Conservation (phyloP, 768 basidiomycete species). For the Boletellus sp. region DNA sequence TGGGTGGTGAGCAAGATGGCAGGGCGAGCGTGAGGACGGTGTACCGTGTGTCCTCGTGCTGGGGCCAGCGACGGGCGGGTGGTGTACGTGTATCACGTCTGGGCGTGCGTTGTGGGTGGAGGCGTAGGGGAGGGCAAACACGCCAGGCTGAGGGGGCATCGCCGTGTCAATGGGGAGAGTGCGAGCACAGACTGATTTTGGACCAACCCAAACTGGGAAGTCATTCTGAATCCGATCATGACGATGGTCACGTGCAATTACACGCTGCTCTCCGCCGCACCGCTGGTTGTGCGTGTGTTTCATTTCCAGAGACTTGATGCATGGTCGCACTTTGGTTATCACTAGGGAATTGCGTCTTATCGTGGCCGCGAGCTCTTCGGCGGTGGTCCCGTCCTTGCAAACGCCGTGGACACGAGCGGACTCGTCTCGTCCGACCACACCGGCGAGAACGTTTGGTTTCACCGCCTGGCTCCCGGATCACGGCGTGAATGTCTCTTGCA, state of each 20-base stretch:
- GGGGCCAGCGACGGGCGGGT: constrained; percentile 40
- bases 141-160: constrained; percentile 70
- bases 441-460: no score
- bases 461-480: no score
- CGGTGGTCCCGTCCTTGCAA: no score
- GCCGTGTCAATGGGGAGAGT: background rate
- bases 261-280: no score
- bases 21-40: constrained; percentile 4
- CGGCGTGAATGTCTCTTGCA: no score
- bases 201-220: constrained; percentile 19
- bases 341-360: no score
- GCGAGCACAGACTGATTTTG: constrained; percentile 9
- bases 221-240: constrained; percentile 19
- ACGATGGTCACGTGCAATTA: constrained; percentile 15
- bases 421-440: no score
- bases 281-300: no score
- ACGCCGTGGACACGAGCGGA: no score
- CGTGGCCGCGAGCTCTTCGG: no score
- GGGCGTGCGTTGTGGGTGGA: constrained; percentile 43
- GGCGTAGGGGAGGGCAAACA: constrained; percentile 60
- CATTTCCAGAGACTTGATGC: no score
- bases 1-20: constrained; percentile 31
- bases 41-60: constrained; percentile 42
- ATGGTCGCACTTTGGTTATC: no score
- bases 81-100: constrained; percentile 38